Base-by-base conservation (phyloP, 495 filamentous ascomycete species). In the Trichocladium uniseriatum region DNA sequence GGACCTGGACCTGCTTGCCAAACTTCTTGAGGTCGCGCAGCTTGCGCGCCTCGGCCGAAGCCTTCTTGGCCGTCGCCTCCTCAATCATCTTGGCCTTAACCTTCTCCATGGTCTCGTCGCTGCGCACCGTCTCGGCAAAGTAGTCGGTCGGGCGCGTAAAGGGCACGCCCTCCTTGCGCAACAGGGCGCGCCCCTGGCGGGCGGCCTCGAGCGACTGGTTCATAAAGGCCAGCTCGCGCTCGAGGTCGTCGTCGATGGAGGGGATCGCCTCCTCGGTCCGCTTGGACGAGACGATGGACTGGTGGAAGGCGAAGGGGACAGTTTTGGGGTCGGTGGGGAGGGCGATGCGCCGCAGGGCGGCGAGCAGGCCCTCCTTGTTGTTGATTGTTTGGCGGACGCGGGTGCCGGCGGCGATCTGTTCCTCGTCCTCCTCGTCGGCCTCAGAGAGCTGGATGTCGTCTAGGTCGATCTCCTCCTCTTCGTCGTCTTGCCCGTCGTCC, bases 91-190 rank as follows among this genome's bases (percentile, higher is more conserved):
- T 95, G 65, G 81, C 79, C 76, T 92, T 94, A 67, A 98, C 87
- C 73, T 83, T 84, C 57, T 85, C 84, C 92, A 98, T 98, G 63
- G 94, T 94, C 73, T 94, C 91, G 69, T 98, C 94, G 60, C 81
- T 87, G 76, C 96, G 95, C 52, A 96, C 80, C 86, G 95, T 98
- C 76, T 98, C 92, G 21, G 92, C 92, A 59, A 98, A 97, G 71
- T 94, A 98, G 68, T 98, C 92, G 28, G 76, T 80, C 7, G 92
- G 92, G 5, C 92, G 79, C 5, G 86, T 82, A 70, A 97, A 97
- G 7, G 83, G 79, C 7, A 89, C 73, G 29, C 82, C 84, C 64
- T 94, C 89, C 59, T 84, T 84, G 67, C 85, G 85, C 36, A 98
- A 77, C 29, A 81, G 66, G 5, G 69, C 66, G 38, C 90, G 82